Evolutionary conservation across 805 yeast genomes (phyloP).

Genomic region (Scheffersomyces ergatensis): DNA sequence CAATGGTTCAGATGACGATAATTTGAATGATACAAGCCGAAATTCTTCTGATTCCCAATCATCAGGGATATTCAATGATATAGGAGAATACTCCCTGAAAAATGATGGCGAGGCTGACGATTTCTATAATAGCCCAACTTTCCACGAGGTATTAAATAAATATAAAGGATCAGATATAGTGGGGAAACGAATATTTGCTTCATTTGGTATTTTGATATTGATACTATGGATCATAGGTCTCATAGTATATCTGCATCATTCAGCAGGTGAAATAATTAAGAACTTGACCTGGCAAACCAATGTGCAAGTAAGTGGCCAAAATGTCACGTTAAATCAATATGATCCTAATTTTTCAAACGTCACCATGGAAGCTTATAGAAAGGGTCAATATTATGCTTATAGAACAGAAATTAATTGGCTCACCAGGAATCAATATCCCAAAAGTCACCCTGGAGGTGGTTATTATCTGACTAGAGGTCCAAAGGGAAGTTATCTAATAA

Average conservation of each 20-base stretch:
- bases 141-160: slow-evolving; percentile 17
- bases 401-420: slow-evolving; percentile 26
- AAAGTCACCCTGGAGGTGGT: slow-evolving; percentile 19
- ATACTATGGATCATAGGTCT: slow-evolving; percentile 26
- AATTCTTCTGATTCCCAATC: slow-evolving; percentile 15
- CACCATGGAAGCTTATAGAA: slow-evolving; percentile 21
- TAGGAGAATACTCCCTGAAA: slow-evolving; percentile 15
- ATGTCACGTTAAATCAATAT: slow-evolving; percentile 30
- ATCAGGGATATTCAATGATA: slow-evolving; percentile 28
- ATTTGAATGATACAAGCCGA: not conserved
- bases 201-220: slow-evolving; percentile 4
- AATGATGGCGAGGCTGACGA: slow-evolving; percentile 11
- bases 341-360: slow-evolving; percentile 23
- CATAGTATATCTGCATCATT: slow-evolving; percentile 23
- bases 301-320: slow-evolving; percentile 20
- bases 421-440: slow-evolving; percentile 27
- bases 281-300: slow-evolving; percentile 21
- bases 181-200: slow-evolving; percentile 5
- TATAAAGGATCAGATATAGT: slow-evolving; percentile 12
- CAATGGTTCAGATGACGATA: not conserved
- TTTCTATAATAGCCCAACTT: slow-evolving; percentile 19
- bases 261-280: slow-evolving; percentile 14
- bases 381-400: slow-evolving; percentile 19
- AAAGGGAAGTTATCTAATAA: slow-evolving; percentile 14
- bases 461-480: slow-evolving; percentile 21